phyloP scores from a whole-genome alignment of 352 stramenopile genomes.

The Globisporangium acanthophoron region DNA sequence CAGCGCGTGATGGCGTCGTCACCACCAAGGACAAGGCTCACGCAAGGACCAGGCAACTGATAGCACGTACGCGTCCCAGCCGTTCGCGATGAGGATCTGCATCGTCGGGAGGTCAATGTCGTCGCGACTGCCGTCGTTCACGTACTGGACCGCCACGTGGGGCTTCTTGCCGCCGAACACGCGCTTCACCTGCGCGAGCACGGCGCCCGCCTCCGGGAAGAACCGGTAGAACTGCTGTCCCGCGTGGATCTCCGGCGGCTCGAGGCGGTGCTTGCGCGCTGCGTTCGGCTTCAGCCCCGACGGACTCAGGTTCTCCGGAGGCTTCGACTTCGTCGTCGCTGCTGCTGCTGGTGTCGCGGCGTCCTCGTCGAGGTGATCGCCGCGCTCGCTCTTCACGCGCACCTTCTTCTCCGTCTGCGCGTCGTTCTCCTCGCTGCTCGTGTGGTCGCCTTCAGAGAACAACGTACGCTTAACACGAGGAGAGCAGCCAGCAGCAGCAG shows the following conservation, averaged over 20 bases:
- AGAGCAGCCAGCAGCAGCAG: not conserved
- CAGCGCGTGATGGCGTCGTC: not conserved
- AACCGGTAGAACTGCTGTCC: conserved; percentile 78
- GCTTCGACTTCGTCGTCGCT: not conserved
- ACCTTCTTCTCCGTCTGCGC: not conserved
- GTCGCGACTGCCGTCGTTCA: conserved; percentile 46
- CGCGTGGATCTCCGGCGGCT: conserved; percentile 41
- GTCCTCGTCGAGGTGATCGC: not conserved
- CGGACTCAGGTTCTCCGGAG: conserved; percentile 31
- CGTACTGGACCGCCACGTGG: conserved; percentile 59
- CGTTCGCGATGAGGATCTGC: conserved; percentile 79
- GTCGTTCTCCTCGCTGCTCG: conserved; percentile 60
- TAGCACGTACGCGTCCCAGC: conserved; percentile 44
- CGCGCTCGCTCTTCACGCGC: conserved; percentile 2
- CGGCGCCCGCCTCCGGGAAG: conserved; percentile 46
- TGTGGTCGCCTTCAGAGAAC: conserved; percentile 50
- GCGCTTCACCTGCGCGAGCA: conserved; percentile 65
- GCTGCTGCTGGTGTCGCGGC: conserved; percentile 1
- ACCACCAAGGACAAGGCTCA: not conserved
- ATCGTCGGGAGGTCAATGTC: conserved; percentile 59
- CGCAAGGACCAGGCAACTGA: not conserved
- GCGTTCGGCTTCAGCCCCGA: conserved; percentile 41
- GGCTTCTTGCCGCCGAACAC: conserved; percentile 79
- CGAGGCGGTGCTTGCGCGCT: conserved; percentile 40
- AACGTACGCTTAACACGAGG: conserved; percentile 61